Conservation (phyloP, 805 yeast genomes). For the Ogataea neopini region DNA sequence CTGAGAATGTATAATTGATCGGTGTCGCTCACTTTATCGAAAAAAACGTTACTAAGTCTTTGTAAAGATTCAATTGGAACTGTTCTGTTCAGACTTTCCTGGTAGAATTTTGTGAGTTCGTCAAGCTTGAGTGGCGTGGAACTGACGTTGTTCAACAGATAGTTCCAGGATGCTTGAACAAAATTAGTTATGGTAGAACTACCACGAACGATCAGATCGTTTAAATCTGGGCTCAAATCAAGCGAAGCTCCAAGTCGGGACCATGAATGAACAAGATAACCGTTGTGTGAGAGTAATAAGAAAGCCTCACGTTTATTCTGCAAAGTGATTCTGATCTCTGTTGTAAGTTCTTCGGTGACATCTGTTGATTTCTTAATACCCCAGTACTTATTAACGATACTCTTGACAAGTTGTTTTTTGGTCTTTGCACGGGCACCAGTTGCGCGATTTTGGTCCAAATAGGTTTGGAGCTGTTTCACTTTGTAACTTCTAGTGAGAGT, state of each 20-base stretch:
- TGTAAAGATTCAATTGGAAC: conserved; percentile 31
- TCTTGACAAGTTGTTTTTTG: conserved; percentile 25
- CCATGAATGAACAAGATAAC: conserved; percentile 37
- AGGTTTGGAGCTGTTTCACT: conserved; percentile 27
- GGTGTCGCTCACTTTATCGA: conserved; percentile 30
- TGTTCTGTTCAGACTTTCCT: conserved; percentile 16
- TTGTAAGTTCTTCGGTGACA: conserved; percentile 18
- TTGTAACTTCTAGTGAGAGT: conserved; percentile 25
- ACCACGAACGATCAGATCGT: conserved; percentile 33
- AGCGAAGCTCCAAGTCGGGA: conserved; percentile 37
- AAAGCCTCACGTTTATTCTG: conserved; percentile 34
- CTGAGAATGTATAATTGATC: conserved; percentile 31
- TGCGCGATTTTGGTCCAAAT: conserved; percentile 15
- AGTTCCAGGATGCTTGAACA: conserved; percentile 37
- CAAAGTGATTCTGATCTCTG: conserved; percentile 29
- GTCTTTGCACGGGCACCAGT: conserved; percentile 11
- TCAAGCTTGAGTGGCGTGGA: conserved; percentile 25
- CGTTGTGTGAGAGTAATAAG: conserved; percentile 34
- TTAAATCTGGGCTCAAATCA: conserved; percentile 28
- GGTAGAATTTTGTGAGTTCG: conserved; percentile 21
- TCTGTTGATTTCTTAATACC: conserved; percentile 20
- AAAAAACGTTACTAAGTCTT: conserved; percentile 33
- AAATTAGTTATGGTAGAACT: conserved; percentile 29
- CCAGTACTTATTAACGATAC: conserved; percentile 31
- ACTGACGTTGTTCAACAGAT: conserved; percentile 30